These are phyloP conservation scores for Nitzschia sp. DNA, from an alignment of 108 stramenopile species.

Conservation along the genomic window DNA sequence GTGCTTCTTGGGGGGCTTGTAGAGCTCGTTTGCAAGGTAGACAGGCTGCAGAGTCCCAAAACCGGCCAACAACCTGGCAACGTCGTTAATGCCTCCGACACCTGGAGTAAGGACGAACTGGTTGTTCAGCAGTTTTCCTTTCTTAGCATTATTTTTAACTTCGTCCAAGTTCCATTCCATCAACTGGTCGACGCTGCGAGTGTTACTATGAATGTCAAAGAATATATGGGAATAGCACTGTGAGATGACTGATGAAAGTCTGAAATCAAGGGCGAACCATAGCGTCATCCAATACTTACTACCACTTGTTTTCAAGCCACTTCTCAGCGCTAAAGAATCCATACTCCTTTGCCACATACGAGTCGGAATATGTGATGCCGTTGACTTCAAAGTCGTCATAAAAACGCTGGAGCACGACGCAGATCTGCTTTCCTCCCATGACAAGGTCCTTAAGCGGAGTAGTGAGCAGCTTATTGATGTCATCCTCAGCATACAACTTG, in stretches of 20 bases:
- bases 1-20: slow-evolving; percentile 41
- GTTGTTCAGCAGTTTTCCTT: slow-evolving; percentile 41
- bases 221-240: background rate
- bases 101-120: slow-evolving; percentile 57
- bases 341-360: slow-evolving; percentile 35
- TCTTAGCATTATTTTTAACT: slow-evolving; percentile 29
- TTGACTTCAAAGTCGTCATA: slow-evolving; percentile 39
- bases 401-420: slow-evolving; percentile 44
- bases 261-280: background rate
- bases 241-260: background rate
- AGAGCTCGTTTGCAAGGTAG: slow-evolving; percentile 40
- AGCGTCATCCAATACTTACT: slow-evolving; percentile 25
- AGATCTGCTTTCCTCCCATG: slow-evolving; percentile 27
- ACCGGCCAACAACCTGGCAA: slow-evolving; percentile 38
- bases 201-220: slow-evolving; percentile 30
- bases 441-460: slow-evolving; percentile 35
- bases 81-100: slow-evolving; percentile 37
- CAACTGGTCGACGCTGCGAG: slow-evolving; percentile 39
- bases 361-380: slow-evolving; percentile 26
- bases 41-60: slow-evolving; percentile 43
- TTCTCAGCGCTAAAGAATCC: slow-evolving; percentile 32
- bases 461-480: slow-evolving; percentile 24
- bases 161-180: slow-evolving; percentile 49
- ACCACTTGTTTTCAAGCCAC: slow-evolving; percentile 49
- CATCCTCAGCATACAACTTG: slow-evolving; percentile 25